phyloP scores from a whole-genome alignment of 352 stramenopile species.

The Thalassiosira hispida region DNA sequence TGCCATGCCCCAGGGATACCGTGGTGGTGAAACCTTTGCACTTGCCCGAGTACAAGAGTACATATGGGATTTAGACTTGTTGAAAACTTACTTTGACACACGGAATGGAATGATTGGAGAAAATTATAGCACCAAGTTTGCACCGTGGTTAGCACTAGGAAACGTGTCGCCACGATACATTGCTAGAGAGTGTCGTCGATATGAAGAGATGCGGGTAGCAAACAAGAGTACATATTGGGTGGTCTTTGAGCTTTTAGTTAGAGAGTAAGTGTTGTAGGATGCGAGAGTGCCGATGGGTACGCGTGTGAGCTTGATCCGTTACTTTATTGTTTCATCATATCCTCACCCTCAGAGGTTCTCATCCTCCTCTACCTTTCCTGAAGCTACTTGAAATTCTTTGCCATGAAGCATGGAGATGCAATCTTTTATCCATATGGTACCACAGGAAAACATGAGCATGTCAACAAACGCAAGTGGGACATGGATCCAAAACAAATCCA shows the following conservation, averaged over 20 bases:
- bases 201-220: constrained; percentile 80
- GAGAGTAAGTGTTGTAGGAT: no score
- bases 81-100: constrained; percentile 88
- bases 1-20: constrained; percentile 77
- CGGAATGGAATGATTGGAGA: constrained; percentile 89
- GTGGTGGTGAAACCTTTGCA: constrained; percentile 84
- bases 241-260: constrained; percentile 87
- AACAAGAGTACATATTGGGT: constrained; percentile 91
- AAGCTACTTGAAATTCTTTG: constrained; percentile 90
- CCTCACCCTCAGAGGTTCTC: no score
- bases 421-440: constrained; percentile 86
- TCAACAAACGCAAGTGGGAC: constrained; percentile 71
- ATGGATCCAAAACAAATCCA: constrained; percentile 76
- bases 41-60: constrained; percentile 85
- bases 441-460: constrained; percentile 30
- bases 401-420: constrained; percentile 83
- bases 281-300: no score
- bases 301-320: no score
- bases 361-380: no score
- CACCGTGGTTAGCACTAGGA: constrained; percentile 88
- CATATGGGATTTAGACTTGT: constrained; percentile 85
- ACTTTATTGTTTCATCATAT: no score
- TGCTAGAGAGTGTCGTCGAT: constrained; percentile 81
- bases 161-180: constrained; percentile 87
- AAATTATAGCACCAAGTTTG: constrained; percentile 90